Conservation (phyloP, 2,329 filamentous ascomycete genomes). For the Colletotrichum acutatum region DNA sequence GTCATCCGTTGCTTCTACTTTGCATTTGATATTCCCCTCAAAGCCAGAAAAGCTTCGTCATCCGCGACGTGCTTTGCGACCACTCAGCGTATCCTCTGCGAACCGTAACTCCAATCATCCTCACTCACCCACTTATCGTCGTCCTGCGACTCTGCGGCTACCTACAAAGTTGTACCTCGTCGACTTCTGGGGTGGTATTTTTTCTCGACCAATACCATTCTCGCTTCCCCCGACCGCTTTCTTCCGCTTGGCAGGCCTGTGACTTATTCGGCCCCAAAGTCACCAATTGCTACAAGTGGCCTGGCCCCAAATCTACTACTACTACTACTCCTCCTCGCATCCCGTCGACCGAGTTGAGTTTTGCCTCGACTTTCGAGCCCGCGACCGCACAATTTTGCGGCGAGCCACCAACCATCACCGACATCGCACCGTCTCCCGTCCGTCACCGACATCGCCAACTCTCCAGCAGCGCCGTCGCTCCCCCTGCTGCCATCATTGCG, state of each 20-base stretch:
- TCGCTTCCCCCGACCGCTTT: slow-evolving; percentile 17
- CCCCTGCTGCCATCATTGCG: slow-evolving; percentile 32
- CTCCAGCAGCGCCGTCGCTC: slow-evolving; percentile 10
- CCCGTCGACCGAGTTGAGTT: slow-evolving; percentile 21
- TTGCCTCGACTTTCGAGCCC: not conserved
- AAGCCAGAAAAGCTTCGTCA: not conserved
- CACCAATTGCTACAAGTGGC: slow-evolving; percentile 2
- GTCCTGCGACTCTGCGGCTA: not conserved
- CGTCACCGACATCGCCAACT: not conserved
- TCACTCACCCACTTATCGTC: not conserved
- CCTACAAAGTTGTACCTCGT: not conserved
- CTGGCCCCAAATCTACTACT: slow-evolving; percentile 1
- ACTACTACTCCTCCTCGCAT: slow-evolving; percentile 1
- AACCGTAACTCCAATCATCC: not conserved
- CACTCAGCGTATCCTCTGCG: not conserved
- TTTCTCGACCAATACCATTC: slow-evolving; percentile 25
- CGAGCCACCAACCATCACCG: not conserved
- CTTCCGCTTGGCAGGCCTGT: slow-evolving; percentile 23
- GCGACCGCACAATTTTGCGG: not conserved
- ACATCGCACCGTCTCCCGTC: not conserved
- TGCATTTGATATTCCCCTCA: slow-evolving; percentile 1
- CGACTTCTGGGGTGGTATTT: slow-evolving; percentile 4
- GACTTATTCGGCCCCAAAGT: slow-evolving; percentile 9
- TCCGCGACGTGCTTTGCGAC: not conserved
- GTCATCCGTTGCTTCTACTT: slow-evolving; percentile 2